Conservation (phyloP, 2,329 filamentous ascomycete genomes). For the Zalaria sp. region DNA sequence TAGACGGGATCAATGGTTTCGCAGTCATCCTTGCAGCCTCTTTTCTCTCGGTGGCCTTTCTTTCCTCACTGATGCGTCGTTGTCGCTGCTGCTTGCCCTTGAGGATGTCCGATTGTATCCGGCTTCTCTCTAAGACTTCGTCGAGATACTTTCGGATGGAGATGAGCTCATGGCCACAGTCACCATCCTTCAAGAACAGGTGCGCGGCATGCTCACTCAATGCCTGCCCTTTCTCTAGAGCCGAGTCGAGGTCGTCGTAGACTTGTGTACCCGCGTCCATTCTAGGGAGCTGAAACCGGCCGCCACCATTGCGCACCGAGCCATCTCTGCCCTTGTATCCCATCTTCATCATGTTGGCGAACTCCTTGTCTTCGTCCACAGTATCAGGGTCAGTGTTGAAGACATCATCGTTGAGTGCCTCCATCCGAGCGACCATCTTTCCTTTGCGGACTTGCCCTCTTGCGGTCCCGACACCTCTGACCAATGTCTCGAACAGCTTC, state of each 20-base stretch:
- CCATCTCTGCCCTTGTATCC: slow-evolving; percentile 16
- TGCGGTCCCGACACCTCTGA: slow-evolving; percentile 66
- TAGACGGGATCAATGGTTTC: not conserved
- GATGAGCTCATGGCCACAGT: slow-evolving; percentile 63
- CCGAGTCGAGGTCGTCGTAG: slow-evolving; percentile 58
- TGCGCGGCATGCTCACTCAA: slow-evolving; percentile 80
- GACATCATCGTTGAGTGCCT: slow-evolving; percentile 21
- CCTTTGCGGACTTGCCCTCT: slow-evolving; percentile 77
- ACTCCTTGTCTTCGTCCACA: slow-evolving; percentile 16
- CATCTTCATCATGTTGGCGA: slow-evolving; percentile 23
- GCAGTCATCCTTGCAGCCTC: not conserved
- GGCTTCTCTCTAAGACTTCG: slow-evolving; percentile 43
- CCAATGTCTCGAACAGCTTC: slow-evolving; percentile 65
- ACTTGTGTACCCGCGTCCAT: slow-evolving; percentile 9
- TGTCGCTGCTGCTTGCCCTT: not conserved
- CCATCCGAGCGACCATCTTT: slow-evolving; percentile 68
- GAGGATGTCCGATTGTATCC: slow-evolving; percentile 2
- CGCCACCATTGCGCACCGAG: not conserved
- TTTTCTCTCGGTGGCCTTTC: no score
- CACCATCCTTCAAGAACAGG: slow-evolving; percentile 75
- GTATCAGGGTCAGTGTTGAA: slow-evolving; percentile 21
- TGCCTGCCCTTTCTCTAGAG: slow-evolving; percentile 64
- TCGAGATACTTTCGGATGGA: slow-evolving; percentile 53
- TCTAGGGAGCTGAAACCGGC: not conserved
- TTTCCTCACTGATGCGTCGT: no score